Evolutionary conservation across 2,329 filamentous ascomycete species (phyloP), one percentile per base, ranked within the genome.

Genomic region (Ceratocystis cubensis): DNA sequence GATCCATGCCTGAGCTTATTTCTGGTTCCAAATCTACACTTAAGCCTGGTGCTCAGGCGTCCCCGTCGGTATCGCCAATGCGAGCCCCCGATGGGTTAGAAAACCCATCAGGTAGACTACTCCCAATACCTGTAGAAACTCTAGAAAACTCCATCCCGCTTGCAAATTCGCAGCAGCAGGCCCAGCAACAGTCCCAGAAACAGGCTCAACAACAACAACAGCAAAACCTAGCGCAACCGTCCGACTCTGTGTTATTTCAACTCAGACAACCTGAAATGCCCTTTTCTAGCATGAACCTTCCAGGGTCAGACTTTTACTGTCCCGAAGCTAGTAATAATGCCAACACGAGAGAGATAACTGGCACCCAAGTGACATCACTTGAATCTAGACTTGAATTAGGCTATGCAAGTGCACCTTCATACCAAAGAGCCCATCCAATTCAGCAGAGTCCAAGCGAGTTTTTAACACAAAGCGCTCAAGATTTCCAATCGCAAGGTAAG

Each of bases 361-460:
- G 48, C 15, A 6, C 44, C 20, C 41, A 61, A 48, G 56, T 45
- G 30, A 50, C 50, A 17, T 33, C 61, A 20, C 61, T 59, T 37
- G 30, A 48, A 28, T 22, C 30, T n/a, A 28, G 30, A 22, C 28
- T 59, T 15, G 5, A 37, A 15, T 20, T 45, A 22, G 45, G 17
- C 5, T 66, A 66, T 57, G 65, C 13, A 30, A 61, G 63, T 10
- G 20, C 5, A n/a, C 15, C 48, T 20, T n/a, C 62, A 33, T 45
- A 28, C 4, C 59, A 37, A n/a, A 8, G 33, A n/a, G 28, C 17
- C 13, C 30, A 15, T 10, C 30, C 13, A 17, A 37, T 28, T 37
- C 56, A 59, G 13, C 56, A 59, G 28, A 33, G 6, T 37, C 7
- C n/a, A 1, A n/a, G n/a, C 28, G 28, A 1, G 3, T 20, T 59